Base-by-base conservation (phyloP, 2,329 filamentous ascomycete species). In the Intubia oerlemansii region DNA sequence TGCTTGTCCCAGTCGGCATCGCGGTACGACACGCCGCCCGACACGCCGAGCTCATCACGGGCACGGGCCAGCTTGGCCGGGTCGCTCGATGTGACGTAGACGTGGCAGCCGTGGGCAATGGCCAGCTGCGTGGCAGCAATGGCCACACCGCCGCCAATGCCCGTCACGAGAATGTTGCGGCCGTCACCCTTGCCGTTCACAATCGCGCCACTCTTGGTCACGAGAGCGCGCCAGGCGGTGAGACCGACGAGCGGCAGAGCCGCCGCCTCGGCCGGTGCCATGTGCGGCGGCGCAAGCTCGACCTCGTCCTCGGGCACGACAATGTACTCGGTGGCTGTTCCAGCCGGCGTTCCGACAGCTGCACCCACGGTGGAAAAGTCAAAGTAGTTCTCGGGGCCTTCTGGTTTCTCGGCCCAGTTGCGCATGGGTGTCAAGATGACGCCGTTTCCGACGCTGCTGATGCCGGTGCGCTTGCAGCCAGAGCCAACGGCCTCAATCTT, bases 121-220 rank as follows among this genome's bases (percentile, higher is more conserved):
- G 68, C 82, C 50, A 91, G 91, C 47, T 80, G 62, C 40, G 93
- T 54, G 5, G 66, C 75, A 56, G 79, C 73, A 31, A 93, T 54
- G 19, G 85, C 85, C 1, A 93, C 85, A 24, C 85, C 85, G 20
- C 85, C 85, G 1, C 85, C 85, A 48, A 95, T 90, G 0, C 85
- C 85, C 5, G 85, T 93, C 24, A 95, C 53, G 18, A 95, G 55
- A 4, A 95, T 59, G 44, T 90, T 91, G 35, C 65, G 54, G 3
- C 79, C 79, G 49, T 32, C 15, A 56, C 10, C 20, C 14, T 64
- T 63, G 3, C 79, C 79, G 49, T 32, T n/a, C 56, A 10, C 20
- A 14, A 64, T 63, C 38, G 72, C 68, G 5, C 61, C 65, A 27
- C 63, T 70, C 58, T 95, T 95, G 6, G 66, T 75, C 29, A 88